phyloP scores from a whole-genome alignment of 208 protist genomes.

The Acanthamoeba culbertsoni region DNA sequence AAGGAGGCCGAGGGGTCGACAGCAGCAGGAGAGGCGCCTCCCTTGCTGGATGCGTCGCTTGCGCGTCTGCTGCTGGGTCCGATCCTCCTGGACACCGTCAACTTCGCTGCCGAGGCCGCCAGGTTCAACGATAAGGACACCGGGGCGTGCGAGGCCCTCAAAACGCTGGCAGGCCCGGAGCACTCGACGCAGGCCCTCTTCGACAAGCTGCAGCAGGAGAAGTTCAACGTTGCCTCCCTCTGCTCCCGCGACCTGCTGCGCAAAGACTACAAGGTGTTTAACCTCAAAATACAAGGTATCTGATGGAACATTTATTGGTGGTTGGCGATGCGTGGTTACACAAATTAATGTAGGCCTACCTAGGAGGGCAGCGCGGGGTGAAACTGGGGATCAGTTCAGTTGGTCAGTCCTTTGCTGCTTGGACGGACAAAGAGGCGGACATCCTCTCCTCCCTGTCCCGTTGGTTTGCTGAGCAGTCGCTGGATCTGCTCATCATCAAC shows the following conservation, averaged over 20 bases:
- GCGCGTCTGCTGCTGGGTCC: neutral
- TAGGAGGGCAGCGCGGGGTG: neutral
- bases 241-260: neutral
- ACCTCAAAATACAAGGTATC: neutral
- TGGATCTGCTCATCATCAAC: neutral
- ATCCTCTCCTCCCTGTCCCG: neutral
- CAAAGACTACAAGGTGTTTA: constrained; percentile 36
- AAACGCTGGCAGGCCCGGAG: neutral
- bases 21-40: neutral
- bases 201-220: constrained; percentile 5
- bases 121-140: constrained; percentile 3
- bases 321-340: neutral
- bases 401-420: neutral
- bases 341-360: neutral
- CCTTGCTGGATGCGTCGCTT: neutral
- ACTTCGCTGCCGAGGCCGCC: neutral
- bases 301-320: neutral
- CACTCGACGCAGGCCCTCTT: neutral
- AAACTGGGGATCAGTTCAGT: neutral
- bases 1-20: too few species aligned
- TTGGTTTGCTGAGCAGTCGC: neutral
- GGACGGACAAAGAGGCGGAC: neutral
- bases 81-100: neutral
- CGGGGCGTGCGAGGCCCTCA: neutral
- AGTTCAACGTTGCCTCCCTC: neutral